A percentile compares a stretch with the other conserved stretches of the same genome.
These are phyloP conservation scores for Gracilaria vermiculophylla DNA, from an alignment of 23 red algal species.

Conservation along the genomic window DNA sequence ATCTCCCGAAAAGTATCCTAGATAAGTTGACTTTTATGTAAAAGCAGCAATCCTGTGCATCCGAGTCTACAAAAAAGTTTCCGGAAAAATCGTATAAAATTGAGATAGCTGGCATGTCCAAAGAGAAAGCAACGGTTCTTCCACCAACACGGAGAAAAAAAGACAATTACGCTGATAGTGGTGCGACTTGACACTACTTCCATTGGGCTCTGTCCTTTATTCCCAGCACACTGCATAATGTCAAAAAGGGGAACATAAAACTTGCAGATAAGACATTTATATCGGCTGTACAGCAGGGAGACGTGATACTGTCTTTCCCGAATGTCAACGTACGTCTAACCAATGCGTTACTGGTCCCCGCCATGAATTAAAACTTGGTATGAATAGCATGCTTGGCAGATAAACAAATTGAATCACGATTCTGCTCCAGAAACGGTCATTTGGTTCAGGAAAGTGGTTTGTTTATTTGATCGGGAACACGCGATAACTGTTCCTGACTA, in stretches of 20 bases:
- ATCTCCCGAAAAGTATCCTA: neutral
- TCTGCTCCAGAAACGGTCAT: neutral
- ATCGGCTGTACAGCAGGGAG: neutral
- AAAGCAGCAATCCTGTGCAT: neutral
- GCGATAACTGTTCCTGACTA: neutral
- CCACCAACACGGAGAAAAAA: neutral
- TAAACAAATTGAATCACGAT: conserved; percentile 27
- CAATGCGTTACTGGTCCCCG: conserved; percentile 4
- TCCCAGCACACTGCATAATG: neutral
- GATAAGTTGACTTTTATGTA: neutral
- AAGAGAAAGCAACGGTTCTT: neutral
- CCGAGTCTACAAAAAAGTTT: neutral
- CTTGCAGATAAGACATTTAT: conserved; percentile 27
- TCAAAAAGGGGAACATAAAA: neutral
- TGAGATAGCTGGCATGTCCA: neutral
- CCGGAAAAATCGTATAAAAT: neutral
- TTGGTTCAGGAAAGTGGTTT: conserved; percentile 18
- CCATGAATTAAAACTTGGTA: conserved; percentile 23
- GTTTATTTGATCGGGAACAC: neutral
- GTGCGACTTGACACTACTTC: neutral
- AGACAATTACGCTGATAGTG: conserved; percentile 13
- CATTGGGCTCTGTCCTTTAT: neutral
- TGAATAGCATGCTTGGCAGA: conserved; percentile 27
- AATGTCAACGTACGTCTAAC: conserved; percentile 36
- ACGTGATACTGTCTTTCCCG: conserved; percentile 8